Evolutionary conservation across 192 early-diverging fungal genomes (phyloP).

Genomic region (Coemansia sp.): DNA sequence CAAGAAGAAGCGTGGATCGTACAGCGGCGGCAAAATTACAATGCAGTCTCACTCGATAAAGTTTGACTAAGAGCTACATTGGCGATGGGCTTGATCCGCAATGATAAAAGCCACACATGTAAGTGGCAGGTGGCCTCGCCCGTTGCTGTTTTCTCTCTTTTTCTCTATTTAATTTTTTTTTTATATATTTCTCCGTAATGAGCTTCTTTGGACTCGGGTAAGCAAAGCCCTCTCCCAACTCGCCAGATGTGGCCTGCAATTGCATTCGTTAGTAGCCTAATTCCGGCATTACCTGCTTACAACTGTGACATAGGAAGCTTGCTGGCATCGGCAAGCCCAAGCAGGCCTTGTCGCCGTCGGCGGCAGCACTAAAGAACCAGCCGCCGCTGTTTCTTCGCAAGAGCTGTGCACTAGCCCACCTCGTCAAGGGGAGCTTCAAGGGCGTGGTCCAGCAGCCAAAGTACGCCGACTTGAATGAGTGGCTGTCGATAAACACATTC

Average conservation of each 20-base stretch:
- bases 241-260: neutral
- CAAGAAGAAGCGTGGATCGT: conserved; percentile 96
- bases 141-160: neutral
- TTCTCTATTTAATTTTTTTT: neutral
- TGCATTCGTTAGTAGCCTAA: neutral
- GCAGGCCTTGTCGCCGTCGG: conserved; percentile 27
- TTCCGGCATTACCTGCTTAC: neutral
- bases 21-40: conserved; percentile 90
- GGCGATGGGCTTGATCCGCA: neutral
- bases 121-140: neutral
- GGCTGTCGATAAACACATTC: conserved; percentile 85
- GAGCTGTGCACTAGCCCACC: conserved; percentile 65
- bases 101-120: neutral
- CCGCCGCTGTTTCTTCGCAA: conserved; percentile 66
- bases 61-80: conserved; percentile 55
- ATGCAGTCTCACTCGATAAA: conserved; percentile 88
- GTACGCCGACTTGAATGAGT: conserved; percentile 93
- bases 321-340: conserved; percentile 57
- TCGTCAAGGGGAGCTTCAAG: conserved; percentile 92
- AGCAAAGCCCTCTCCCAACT: neutral
- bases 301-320: conserved; percentile 37
- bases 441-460: conserved; percentile 87
- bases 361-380: conserved; percentile 28
- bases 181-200: conserved; percentile 20
- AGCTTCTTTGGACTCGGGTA: conserved; percentile 58